A percentile compares a stretch with the other conserved stretches of the same genome.
phyloP scores from a whole-genome alignment of 305 asterid genomes.

The Coffea humblotiana region DNA sequence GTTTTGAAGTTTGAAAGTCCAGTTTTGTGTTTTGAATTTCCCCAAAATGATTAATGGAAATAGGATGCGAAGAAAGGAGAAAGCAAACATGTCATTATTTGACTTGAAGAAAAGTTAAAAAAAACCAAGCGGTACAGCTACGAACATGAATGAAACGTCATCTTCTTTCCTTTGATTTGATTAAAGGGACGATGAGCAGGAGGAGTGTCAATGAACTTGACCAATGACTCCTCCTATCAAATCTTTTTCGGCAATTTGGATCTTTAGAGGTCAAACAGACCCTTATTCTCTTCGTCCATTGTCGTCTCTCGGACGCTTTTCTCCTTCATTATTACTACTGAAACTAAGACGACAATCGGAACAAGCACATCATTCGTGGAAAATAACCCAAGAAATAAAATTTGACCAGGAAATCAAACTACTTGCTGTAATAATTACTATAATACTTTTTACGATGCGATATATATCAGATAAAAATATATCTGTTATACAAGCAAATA shows the following conservation, averaged over 20 bases:
- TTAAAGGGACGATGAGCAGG: background rate
- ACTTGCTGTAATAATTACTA: no score
- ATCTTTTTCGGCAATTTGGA: background rate
- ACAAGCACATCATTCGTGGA: background rate
- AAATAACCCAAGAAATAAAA: background rate
- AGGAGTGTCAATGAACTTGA: background rate
- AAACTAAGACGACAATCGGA: background rate
- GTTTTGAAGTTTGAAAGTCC: no score
- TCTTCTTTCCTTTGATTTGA: background rate
- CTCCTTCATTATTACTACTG: background rate
- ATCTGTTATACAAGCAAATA: no score
- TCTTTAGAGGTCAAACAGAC: background rate
- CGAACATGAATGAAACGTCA: background rate
- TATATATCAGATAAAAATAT: no score
- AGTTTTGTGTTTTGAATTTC: background rate
- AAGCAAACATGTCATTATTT: constrained; percentile 5
- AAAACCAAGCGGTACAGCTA: background rate
- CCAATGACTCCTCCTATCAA: background rate
- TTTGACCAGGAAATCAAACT: background rate
- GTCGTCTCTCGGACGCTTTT: background rate
- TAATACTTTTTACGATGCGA: no score
- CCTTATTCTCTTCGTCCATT: background rate
- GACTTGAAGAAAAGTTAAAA: background rate
- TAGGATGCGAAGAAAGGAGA: constrained; percentile 1
- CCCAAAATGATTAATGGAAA: background rate